Evolutionary conservation across 1,139 yeast species (phyloP).

Genomic region (Protomyces arabidopsidicola): DNA sequence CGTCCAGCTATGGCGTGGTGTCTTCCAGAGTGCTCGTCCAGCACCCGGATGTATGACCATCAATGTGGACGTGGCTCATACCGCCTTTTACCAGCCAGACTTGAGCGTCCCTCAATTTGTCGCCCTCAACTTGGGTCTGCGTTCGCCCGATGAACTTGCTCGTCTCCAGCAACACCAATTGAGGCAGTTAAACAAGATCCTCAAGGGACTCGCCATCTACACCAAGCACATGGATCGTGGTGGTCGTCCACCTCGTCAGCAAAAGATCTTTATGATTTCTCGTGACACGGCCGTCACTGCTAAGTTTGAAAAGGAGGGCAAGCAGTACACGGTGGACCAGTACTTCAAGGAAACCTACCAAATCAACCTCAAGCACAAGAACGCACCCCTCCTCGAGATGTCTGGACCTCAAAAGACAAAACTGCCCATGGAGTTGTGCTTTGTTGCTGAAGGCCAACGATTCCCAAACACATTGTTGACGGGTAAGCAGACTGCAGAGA

Average conservation of each 20-base stretch:
- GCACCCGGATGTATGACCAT: slow-evolving; percentile 31
- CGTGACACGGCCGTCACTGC: slow-evolving; percentile 20
- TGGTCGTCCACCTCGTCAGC: not conserved
- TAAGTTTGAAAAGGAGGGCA: slow-evolving; percentile 27
- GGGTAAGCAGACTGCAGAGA: slow-evolving; percentile 29
- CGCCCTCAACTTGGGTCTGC: slow-evolving; percentile 7
- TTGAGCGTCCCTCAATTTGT: slow-evolving; percentile 21
- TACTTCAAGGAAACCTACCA: slow-evolving; percentile 29
- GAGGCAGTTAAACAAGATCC: slow-evolving; percentile 5
- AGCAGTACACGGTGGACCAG: slow-evolving; percentile 25
- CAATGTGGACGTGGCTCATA: slow-evolving; percentile 32
- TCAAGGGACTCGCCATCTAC: slow-evolving; percentile 6
- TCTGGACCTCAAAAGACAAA: slow-evolving; percentile 24
- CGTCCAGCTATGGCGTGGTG: slow-evolving; percentile 32
- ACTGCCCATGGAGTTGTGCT: slow-evolving; percentile 30
- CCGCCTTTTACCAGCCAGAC: slow-evolving; percentile 31
- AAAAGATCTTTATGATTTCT: slow-evolving; percentile 23
- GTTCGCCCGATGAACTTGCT: not conserved
- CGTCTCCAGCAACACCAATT: slow-evolving; percentile 2
- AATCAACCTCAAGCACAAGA: slow-evolving; percentile 28
- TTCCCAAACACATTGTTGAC: slow-evolving; percentile 28
- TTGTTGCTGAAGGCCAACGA: slow-evolving; percentile 29
- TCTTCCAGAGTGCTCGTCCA: slow-evolving; percentile 32
- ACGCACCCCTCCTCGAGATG: slow-evolving; percentile 29
- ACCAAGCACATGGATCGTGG: slow-evolving; percentile 13